These are phyloP conservation scores for Camelina neglecta DNA, from an alignment of 345 rosid species.

Conservation along the genomic window DNA sequence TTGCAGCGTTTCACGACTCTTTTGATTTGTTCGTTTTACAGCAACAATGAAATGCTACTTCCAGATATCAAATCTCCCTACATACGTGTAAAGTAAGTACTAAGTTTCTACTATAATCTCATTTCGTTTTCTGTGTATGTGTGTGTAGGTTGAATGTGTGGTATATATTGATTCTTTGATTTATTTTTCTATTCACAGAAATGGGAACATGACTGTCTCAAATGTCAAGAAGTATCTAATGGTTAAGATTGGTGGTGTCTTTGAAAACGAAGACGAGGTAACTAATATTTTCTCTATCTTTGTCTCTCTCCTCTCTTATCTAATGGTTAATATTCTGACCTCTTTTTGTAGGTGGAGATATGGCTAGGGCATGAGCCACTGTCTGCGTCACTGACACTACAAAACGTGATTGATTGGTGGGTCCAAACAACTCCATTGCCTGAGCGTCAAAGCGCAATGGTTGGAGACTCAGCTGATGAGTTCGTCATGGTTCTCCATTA, in stretches of 20 bases:
- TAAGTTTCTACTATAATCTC: not conserved
- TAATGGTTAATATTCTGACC: not conserved
- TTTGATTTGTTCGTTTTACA: constrained; percentile 23
- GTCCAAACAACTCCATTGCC: constrained; percentile 44
- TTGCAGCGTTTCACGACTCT: not conserved
- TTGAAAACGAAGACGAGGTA: constrained; percentile 28
- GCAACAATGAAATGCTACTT: constrained; percentile 1
- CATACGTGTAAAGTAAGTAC: constrained; percentile 13
- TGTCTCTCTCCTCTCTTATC: not conserved
- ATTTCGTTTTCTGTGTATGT: not conserved
- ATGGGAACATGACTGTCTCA: constrained; percentile 24
- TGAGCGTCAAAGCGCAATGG: constrained; percentile 34
- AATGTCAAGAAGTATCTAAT: constrained; percentile 25
- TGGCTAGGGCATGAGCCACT: constrained; percentile 50
- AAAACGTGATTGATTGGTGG: constrained; percentile 52
- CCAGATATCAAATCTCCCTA: not conserved
- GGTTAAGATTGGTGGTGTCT: constrained; percentile 19
- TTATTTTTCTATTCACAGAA: constrained; percentile 17
- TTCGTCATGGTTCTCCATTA: constrained; percentile 58
- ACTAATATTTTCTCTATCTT: not conserved
- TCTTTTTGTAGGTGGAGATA: constrained; percentile 56
- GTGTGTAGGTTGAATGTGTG: not conserved
- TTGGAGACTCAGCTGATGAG: constrained; percentile 57
- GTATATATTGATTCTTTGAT: not conserved
- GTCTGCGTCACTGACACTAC: constrained; percentile 44